These are phyloP conservation scores for Boletus barrowsii DNA, from an alignment of 768 basidiomycete genomes.

Conservation along the genomic window DNA sequence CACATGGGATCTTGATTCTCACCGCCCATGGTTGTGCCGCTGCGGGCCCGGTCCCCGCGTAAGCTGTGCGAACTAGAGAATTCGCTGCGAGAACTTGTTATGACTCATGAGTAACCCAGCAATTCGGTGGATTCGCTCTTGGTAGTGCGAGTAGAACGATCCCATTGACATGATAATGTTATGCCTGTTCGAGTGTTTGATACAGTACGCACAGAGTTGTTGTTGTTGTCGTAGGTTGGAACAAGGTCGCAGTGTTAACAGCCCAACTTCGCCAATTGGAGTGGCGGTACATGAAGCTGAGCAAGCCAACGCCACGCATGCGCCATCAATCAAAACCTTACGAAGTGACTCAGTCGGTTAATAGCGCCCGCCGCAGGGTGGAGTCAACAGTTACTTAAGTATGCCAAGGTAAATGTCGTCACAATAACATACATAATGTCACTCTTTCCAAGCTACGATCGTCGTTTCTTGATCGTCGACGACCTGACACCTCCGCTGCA, in stretches of 20 bases:
- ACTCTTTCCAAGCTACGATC: constrained; percentile 23
- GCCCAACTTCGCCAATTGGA: constrained; percentile 11
- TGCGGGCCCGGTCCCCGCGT: constrained; percentile 21
- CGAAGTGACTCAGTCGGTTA: constrained; percentile 1
- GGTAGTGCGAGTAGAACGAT: neutral
- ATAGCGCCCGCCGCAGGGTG: neutral
- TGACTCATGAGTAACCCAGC: neutral
- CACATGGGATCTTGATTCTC: constrained; percentile 20
- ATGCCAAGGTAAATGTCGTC: neutral
- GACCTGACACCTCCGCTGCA: constrained; percentile 61
- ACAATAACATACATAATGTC: neutral
- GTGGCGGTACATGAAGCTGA: constrained; percentile 27
- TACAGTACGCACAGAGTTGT: constrained; percentile 13
- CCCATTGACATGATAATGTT: neutral
- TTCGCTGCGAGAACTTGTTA: neutral
- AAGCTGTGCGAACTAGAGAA: constrained; percentile 19
- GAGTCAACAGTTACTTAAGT: neutral
- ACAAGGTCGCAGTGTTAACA: constrained; percentile 30
- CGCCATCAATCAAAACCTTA: constrained; percentile 22
- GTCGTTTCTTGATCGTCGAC: constrained; percentile 46
- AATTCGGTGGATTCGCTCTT: neutral
- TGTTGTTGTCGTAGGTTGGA: neutral
- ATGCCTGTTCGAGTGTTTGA: constrained; percentile 9
- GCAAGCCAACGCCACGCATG: constrained; percentile 20
- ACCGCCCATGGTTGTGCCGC: constrained; percentile 16